Evolutionary conservation across 192 early-diverging fungal species (phyloP), one percentile per base, ranked within the genome.

Genomic region (Spizellomyces punctatus): DNA sequence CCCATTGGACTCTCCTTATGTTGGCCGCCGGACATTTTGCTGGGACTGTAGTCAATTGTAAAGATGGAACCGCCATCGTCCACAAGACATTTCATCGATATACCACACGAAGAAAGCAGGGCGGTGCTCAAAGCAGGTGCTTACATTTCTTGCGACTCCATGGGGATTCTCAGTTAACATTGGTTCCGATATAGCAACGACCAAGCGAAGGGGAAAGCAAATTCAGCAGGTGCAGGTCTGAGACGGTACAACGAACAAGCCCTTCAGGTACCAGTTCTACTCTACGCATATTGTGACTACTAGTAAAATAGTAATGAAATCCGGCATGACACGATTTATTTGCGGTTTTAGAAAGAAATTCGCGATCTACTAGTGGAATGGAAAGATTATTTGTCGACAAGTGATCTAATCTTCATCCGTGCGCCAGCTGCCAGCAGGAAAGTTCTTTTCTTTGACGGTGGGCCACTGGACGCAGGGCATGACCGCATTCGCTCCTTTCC

Each of bases 71-170:
- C 52, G 72, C 90, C 27, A 49, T 93, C 5, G 88, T 81, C 0
- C 94, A 98, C 82, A 99, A 98, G 79, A 93, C 95, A 22, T 90
- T 97, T 66, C 95, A 96, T 75, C 85, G 97, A 46, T 99, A 99
- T 79, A 99, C 97, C 6, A 96, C 95, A 6, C 89, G 97, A 45
- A 81, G 91, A 64, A 97, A 98, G 71, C 97, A 99, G 76, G 97
- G 97, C 72, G 96, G 96, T 0, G 85, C 93, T 21, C 97, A 99
- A 79, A 87, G 89, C 43, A 83, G 27, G 27, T 79, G 19, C 78
- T 44, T 16, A 61, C 10, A 6, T 6, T 8, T 12, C 12, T 10
- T 64, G 21, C 19, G 22, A 12, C 63, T 16, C 10, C 9, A 47
- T 48, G 0, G 43, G 42, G 6, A 48, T 12, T 65, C 10, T 50